Evolutionary conservation across 352 stramenopile species (phyloP).

Genomic region (Pythium dissimile): DNA sequence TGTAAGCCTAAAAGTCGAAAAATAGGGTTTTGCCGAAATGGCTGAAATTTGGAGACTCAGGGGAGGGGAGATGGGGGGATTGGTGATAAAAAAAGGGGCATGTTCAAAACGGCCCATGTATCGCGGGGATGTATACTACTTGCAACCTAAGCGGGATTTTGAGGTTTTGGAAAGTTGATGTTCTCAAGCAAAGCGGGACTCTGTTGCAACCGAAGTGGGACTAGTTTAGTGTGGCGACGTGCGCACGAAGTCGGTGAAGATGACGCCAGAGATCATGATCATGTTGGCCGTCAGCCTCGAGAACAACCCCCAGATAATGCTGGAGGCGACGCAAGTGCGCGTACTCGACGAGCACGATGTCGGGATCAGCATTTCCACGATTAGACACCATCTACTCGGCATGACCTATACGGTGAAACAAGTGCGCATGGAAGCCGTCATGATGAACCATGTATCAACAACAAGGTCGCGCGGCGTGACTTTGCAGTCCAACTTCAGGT

Average conservation of each 20-base stretch:
- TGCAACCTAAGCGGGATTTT: not conserved
- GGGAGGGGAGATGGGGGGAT: too few species aligned
- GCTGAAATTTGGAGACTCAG: too few species aligned
- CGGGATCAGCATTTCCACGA: not conserved
- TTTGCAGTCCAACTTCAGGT: not conserved
- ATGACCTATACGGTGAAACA: not conserved
- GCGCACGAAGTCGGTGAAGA: not conserved
- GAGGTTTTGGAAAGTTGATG: not conserved
- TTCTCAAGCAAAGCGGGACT: slow-evolving; percentile 1
- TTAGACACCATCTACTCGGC: not conserved
- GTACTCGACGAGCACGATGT: not conserved
- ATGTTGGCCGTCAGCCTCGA: not conserved
- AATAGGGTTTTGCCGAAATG: too few species aligned
- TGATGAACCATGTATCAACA: not conserved
- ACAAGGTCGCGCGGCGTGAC: not conserved
- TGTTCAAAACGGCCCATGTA: too few species aligned
- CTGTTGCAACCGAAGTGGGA: not conserved
- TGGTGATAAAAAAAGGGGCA: too few species aligned
- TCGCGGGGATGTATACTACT: too few species aligned
- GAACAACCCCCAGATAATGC: not conserved
- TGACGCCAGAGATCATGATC: not conserved
- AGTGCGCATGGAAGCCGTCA: not conserved
- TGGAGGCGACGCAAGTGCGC: not conserved
- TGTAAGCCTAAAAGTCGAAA: too few species aligned
- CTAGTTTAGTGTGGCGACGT: not conserved